phyloP scores from a whole-genome alignment of 495 filamentous ascomycete species.

The Penicillium lividum region DNA sequence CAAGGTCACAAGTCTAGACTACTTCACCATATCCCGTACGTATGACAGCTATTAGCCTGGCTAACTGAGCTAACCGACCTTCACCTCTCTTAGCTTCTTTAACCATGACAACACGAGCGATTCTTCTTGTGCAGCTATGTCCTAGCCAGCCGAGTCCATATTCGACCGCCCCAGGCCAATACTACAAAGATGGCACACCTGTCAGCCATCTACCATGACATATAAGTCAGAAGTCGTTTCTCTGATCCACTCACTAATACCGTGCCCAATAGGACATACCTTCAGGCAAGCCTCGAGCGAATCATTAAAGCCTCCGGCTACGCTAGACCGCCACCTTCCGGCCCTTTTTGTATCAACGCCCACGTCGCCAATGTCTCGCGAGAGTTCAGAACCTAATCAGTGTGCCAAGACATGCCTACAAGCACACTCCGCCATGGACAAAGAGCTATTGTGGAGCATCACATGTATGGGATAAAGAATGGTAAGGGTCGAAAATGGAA shows the following conservation, averaged over 20 bases:
- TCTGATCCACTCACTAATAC: constrained; percentile 1
- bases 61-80: neutral
- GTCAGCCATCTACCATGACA: neutral
- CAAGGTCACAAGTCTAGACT: neutral
- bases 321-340: neutral
- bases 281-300: neutral
- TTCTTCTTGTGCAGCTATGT: neutral
- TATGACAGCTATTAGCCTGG: neutral
- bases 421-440: constrained; percentile 3
- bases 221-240: constrained; percentile 5
- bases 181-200: neutral
- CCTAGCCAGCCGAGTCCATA: neutral
- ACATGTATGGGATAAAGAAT: neutral
- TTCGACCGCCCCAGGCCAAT: neutral
- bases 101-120: neutral
- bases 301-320: neutral
- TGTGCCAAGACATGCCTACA: neutral
- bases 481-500: neutral
- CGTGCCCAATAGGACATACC: constrained; percentile 4
- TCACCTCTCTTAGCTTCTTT: neutral
- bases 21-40: constrained; percentile 1
- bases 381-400: neutral
- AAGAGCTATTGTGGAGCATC: neutral
- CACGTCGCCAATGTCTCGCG: constrained; percentile 1
- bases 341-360: neutral